Evolutionary conservation across 495 filamentous ascomycete genomes (phyloP).

Genomic region (Xylaria acuta): DNA sequence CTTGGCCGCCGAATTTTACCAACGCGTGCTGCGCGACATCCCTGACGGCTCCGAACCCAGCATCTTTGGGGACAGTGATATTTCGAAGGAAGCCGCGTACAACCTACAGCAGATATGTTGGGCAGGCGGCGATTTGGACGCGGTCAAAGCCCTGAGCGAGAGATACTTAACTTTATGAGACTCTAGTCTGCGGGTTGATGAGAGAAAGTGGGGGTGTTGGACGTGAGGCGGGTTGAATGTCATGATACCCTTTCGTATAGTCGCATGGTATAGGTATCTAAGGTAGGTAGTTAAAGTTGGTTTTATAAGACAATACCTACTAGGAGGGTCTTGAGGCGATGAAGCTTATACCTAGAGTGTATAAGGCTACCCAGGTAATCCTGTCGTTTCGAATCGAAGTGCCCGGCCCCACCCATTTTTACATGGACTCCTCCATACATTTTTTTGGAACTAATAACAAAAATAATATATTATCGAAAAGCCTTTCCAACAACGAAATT

Average conservation of each 20-base stretch:
- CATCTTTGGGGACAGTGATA: constrained; percentile 58
- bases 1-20: constrained; percentile 78
- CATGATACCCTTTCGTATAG: constrained; percentile 16
- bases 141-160: constrained; percentile 64
- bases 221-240: not conserved
- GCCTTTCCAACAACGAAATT: not conserved
- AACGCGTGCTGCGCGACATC: constrained; percentile 42
- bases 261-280: not conserved
- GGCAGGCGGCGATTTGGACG: constrained; percentile 63
- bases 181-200: not conserved
- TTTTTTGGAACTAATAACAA: too few species aligned
- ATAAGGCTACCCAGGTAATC: too few species aligned
- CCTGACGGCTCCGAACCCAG: constrained; percentile 33
- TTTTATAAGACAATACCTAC: not conserved
- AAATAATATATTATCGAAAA: too few species aligned
- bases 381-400: too few species aligned
- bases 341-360: too few species aligned
- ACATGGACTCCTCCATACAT: too few species aligned
- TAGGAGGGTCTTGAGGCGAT: not conserved
- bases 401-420: too few species aligned
- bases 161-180: constrained; percentile 50
- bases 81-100: constrained; percentile 72
- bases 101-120: constrained; percentile 71
- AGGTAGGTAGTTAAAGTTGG: not conserved
- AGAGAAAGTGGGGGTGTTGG: not conserved